These are phyloP conservation scores for Stephanodiscus minutulus DNA, from an alignment of 108 stramenopile genomes.

Conservation along the genomic window DNA sequence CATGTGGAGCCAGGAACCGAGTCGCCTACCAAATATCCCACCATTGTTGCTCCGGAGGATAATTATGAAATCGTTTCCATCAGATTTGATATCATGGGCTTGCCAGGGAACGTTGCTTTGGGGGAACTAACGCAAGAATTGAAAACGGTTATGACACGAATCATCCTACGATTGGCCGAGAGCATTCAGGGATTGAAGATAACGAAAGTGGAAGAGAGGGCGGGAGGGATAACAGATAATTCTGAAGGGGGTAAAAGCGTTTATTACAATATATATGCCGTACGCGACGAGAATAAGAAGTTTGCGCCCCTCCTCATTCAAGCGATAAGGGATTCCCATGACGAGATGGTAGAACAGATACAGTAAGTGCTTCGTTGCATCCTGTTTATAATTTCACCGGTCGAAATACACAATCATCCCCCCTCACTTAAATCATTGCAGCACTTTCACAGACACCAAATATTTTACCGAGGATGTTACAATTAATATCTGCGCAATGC, in stretches of 20 bases:
- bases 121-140: constrained; percentile 1
- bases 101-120: not conserved
- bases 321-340: constrained; percentile 29
- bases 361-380: constrained; percentile 1
- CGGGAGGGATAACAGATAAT: not conserved
- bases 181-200: constrained; percentile 5
- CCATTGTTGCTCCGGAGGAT: not conserved
- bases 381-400: too few relatives aligned
- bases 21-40: constrained; percentile 18
- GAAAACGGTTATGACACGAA: not conserved
- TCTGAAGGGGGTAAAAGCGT: constrained; percentile 6
- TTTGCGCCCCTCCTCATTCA: constrained; percentile 34
- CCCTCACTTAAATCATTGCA: not conserved
- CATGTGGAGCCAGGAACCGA: not conserved
- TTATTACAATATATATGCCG: constrained; percentile 33
- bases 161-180: constrained; percentile 6
- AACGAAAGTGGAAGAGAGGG: constrained; percentile 3
- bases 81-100: not conserved
- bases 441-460: not conserved
- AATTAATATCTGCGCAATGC: not conserved
- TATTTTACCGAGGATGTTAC: not conserved
- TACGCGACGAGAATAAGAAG: constrained; percentile 9
- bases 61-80: constrained; percentile 1
- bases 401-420: too few relatives aligned
- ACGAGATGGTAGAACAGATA: constrained; percentile 17